phyloP scores from a whole-genome alignment of 1,284 basidiomycete genomes.

The Trichosporon faecale region DNA sequence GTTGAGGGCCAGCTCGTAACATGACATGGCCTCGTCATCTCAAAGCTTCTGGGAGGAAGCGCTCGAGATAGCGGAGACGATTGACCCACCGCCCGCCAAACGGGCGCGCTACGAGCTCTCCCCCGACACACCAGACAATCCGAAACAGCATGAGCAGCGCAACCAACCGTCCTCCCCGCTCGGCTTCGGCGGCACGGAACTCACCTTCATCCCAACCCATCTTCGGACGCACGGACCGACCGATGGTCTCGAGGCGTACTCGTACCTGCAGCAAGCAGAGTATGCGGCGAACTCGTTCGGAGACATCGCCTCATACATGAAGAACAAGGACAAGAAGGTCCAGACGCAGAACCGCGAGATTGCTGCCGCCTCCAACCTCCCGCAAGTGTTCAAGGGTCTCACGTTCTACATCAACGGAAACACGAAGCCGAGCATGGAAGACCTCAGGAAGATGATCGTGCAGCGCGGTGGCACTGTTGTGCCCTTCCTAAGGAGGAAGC shows the following conservation, averaged over 20 bases:
- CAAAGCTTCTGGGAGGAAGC: constrained; percentile 11
- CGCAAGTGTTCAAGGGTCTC: constrained; percentile 67
- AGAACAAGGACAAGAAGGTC: constrained; percentile 81
- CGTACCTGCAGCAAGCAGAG: constrained; percentile 46
- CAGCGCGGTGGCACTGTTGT: constrained; percentile 79
- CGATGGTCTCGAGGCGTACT: constrained; percentile 21
- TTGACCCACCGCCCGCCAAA: background rate
- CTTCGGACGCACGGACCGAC: background rate
- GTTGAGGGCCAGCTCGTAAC: background rate
- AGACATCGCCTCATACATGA: constrained; percentile 80
- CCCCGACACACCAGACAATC: background rate
- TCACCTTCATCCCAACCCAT: constrained; percentile 4
- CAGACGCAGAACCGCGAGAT: constrained; percentile 76
- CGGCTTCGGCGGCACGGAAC: background rate
- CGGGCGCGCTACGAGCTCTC: background rate
- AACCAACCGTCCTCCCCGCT: background rate
- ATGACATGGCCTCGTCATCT: constrained; percentile 10
- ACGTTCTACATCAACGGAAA: constrained; percentile 88
- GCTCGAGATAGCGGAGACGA: background rate
- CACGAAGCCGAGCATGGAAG: constrained; percentile 82
- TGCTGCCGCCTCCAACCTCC: constrained; percentile 47
- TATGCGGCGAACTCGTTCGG: constrained; percentile 80
- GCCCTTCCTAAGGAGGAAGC: constrained; percentile 53
- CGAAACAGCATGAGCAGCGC: background rate
- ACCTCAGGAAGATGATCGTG: constrained; percentile 74